Evolutionary conservation across 2,329 filamentous ascomycete genomes (phyloP).

Genomic region (Epichloe elymi): DNA sequence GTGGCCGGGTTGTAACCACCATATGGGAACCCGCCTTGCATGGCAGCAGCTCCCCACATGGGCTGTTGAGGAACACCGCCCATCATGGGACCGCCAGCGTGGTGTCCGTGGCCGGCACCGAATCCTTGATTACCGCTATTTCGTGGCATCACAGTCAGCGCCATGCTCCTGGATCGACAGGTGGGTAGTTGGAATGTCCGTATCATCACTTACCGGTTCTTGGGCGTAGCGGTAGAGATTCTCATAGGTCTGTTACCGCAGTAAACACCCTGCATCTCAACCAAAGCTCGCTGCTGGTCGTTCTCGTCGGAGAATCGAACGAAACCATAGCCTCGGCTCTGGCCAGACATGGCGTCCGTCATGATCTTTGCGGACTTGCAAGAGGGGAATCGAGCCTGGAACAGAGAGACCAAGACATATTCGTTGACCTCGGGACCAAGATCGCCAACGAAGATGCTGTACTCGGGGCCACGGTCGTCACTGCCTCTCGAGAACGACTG

Average conservation of each 20-base stretch:
- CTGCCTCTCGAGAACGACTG: constrained; percentile 27
- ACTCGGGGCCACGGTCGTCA: constrained; percentile 93
- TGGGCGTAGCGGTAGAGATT: constrained; percentile 93
- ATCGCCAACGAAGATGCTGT: constrained; percentile 94
- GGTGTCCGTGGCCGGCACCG: constrained; percentile 26
- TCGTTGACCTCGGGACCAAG: constrained; percentile 97
- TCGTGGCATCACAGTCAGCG: constrained; percentile 2
- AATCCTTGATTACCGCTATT: constrained; percentile 26
- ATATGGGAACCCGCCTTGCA: constrained; percentile 23
- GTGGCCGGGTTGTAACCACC: constrained; percentile 35
- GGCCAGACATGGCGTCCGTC: constrained; percentile 95
- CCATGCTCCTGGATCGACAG: background rate
- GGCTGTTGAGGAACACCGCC: constrained; percentile 30
- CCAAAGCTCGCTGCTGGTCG: constrained; percentile 89
- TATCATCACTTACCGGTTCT: constrained; percentile 51
- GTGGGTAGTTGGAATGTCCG: background rate
- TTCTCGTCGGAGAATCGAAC: constrained; percentile 92
- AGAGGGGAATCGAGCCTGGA: constrained; percentile 89
- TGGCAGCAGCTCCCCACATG: constrained; percentile 24
- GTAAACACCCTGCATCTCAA: constrained; percentile 98
- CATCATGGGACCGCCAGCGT: constrained; percentile 32
- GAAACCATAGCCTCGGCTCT: constrained; percentile 96
- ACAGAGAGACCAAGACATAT: constrained; percentile 91
- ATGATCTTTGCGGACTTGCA: constrained; percentile 99
- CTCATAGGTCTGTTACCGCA: constrained; percentile 98